Base-by-base conservation (phyloP, 805 yeast species). In the Helenozyma rhizophorensis region DNA sequence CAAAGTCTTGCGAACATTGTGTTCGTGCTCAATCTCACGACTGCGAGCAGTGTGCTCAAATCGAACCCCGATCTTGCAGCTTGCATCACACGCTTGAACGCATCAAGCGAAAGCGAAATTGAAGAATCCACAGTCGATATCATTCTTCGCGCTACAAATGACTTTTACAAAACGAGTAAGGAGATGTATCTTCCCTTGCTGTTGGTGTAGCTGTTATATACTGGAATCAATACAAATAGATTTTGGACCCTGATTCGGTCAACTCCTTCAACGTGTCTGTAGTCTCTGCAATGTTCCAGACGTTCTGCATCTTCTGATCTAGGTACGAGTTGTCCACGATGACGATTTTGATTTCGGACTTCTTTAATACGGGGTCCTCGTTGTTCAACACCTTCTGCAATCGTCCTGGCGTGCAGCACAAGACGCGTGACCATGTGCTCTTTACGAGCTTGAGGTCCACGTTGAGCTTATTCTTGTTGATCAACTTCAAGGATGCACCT, bases 391-490 rank as follows among this genome's bases (percentile, higher is more conserved):
- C 66, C 45, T 71, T 75, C 9, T 50, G 44, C 12, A 78, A 51
- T 33, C 89, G 63, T 2, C 80, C 80, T 1, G 87, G 78, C 0
- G 90, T 82, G 25, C 81, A 69, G 23, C 80, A 74, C 27, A 80
- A 65, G 1, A 82, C 56, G 30, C 80, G 58, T 2, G 78, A 59
- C 39, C 58, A 43, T 21, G 79, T 61, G 27, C 68, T 54, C 36
- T 58, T 52, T 25, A 76, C 55, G 19, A 68, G 42, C 30, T 65
- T 62, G 33, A 74, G 48, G 49, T 86, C 95, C 26, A 79, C 80
- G 21, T 73, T 70, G 28, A 83, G 51, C 43, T 80, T 79, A 53
- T 83, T 85, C 59, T 86, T 86, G 41, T 80, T 74, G 49, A 86
- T 85, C 29, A 86, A 53, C 54, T 85, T 86, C 29, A 84, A 47